These are phyloP conservation scores for Panaeolus cyanescens DNA, from an alignment of 768 basidiomycete species.

Conservation along the genomic window DNA sequence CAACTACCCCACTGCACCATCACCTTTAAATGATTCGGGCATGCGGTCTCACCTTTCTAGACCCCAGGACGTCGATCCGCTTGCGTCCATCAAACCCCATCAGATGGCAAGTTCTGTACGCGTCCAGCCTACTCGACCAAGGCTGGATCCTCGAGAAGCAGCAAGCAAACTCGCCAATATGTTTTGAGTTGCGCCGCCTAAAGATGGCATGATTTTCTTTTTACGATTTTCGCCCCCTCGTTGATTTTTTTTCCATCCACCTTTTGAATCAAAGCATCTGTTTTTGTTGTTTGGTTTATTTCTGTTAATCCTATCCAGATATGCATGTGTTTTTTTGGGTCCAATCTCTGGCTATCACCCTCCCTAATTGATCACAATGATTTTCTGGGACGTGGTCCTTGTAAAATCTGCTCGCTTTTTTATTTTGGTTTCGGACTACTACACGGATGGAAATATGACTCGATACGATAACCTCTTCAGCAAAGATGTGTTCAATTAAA, in stretches of 20 bases:
- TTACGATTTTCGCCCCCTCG: neutral
- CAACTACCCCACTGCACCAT: slow-evolving; percentile 29
- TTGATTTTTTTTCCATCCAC: neutral
- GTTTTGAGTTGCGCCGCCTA: slow-evolving; percentile 48
- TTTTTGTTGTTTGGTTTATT: neutral
- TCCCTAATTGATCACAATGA: neutral
- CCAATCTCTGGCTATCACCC: neutral
- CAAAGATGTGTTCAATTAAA: neutral
- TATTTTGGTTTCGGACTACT: neutral
- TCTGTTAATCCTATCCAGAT: neutral
- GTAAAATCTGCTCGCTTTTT: neutral
- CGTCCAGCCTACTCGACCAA: slow-evolving; percentile 67
- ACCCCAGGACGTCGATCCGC: slow-evolving; percentile 55
- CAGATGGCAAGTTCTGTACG: slow-evolving; percentile 77
- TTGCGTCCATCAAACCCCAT: slow-evolving; percentile 60
- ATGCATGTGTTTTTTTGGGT: slow-evolving; percentile 1
- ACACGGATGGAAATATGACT: slow-evolving; percentile 1
- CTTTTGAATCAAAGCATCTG: neutral
- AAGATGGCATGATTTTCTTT: slow-evolving; percentile 1
- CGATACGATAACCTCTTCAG: neutral
- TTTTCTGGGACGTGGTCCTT: neutral
- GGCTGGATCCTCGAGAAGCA: slow-evolving; percentile 83
- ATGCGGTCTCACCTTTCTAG: slow-evolving; percentile 20
- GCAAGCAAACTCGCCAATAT: slow-evolving; percentile 91
- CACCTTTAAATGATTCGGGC: slow-evolving; percentile 29